Base-by-base conservation (phyloP, 495 filamentous ascomycete species). In the Cetradonia linearis region DNA sequence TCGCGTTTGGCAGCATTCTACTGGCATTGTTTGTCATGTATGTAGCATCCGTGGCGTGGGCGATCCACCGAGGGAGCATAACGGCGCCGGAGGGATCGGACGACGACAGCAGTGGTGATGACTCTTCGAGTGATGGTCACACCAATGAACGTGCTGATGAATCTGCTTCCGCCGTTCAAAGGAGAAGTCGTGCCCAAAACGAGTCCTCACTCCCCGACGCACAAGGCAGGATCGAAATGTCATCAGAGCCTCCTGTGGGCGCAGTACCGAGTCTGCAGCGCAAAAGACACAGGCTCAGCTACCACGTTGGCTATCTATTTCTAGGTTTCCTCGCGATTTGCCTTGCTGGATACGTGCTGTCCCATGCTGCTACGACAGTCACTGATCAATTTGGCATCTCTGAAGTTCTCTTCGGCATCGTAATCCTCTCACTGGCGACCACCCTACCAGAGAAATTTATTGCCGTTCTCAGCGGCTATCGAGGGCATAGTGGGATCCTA, bases 401-500 rank as follows among this genome's bases (percentile, higher is more conserved):
- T 1, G 74, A 70, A 38, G 71, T 71, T 13, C 37, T 58, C 2
- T 58, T 58, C n/a, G 38, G n/a, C 7, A 16, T 47, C 14, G 42
- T 47, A 2, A 33, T 46, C 28, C 28, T 58, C 8, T 42, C 56
- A 3, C 16, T 58, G 4, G 56, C 42, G 20, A 82, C 80, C 0
- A 83, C 80, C 0, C 63, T 83, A 1, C 80, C 80, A 1, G 80
- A 82, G 67, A 83, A 82, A 61, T 71, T 82, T 27, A 64, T 81
- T 20, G 72, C 78, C 10, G 66, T 79, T 1, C 31, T 83, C 7
- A 72, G 75, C 40, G 76, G 78, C 10, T 62, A 55, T 2, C 70
- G 76, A 1, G 73, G 75, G 2, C 74, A 81, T 25, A 63, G 67
- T 1, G 77, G 79, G 3, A 78, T 82, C 56, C 54, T 83, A 28